Evolutionary conservation across 2,329 filamentous ascomycete species (phyloP).

Genomic region (Phyllosticta citribraziliensis): DNA sequence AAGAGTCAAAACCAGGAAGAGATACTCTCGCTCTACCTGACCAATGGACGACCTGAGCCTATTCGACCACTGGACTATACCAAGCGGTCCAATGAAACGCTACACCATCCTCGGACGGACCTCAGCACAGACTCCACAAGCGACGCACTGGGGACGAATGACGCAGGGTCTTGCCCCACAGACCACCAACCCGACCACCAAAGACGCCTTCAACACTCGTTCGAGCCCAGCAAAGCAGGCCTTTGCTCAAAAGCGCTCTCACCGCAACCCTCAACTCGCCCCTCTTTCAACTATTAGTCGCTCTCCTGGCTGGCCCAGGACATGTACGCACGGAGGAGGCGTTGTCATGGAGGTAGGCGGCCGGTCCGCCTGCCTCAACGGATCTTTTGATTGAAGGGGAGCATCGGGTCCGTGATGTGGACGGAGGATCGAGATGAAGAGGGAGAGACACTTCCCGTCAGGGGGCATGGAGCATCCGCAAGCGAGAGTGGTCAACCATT

Average conservation of each 20-base stretch:
- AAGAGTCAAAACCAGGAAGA: background rate
- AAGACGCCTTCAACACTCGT: background rate
- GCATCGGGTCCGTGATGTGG: background rate
- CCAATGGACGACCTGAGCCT: no score
- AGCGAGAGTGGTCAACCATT: no score
- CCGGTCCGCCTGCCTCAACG: background rate
- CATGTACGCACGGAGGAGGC: no score
- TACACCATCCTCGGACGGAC: no score
- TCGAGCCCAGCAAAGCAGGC: background rate
- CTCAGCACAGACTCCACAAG: no score
- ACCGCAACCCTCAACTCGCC: background rate
- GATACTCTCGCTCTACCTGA: background rate
- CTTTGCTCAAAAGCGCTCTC: background rate
- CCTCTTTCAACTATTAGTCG: background rate
- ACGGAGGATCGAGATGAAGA: background rate
- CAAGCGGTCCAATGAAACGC: no score
- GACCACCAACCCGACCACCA: background rate
- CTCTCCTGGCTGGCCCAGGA: background rate
- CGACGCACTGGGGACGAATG: no score
- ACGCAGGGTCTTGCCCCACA: no score
- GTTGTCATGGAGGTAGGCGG: background rate
- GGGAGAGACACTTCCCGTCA: background rate
- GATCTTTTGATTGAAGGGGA: background rate
- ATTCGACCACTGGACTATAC: no score
- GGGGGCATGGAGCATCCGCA: background rate